These are phyloP conservation scores for Tuber borchii DNA, from an alignment of 495 filamentous ascomycete species.

Conservation along the genomic window DNA sequence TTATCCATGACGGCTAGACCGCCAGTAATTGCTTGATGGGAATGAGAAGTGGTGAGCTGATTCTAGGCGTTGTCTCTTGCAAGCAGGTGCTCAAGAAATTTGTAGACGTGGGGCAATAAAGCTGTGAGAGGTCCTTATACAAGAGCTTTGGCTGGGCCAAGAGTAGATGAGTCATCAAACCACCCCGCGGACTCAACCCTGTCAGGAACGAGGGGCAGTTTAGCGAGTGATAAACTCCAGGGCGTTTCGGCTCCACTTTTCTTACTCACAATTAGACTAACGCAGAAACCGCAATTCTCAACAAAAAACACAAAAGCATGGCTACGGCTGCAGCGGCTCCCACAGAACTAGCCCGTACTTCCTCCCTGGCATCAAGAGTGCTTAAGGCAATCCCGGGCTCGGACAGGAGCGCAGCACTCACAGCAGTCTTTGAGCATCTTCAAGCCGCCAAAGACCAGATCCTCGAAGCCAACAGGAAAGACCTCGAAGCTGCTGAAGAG, in stretches of 20 bases:
- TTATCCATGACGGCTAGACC: conserved; percentile 37
- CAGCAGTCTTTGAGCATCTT: conserved; percentile 68
- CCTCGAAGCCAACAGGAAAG: conserved; percentile 74
- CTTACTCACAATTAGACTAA: not conserved
- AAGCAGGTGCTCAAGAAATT: not conserved
- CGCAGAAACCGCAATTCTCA: not conserved
- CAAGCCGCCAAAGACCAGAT: conserved; percentile 62
- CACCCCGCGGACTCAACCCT: conserved; percentile 11
- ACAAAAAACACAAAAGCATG: conserved; percentile 9
- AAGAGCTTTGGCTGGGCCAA: conserved; percentile 26
- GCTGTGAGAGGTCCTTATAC: conserved; percentile 14
- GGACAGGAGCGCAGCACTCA: conserved; percentile 73
- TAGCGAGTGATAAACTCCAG: conserved; percentile 18
- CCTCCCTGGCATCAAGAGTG: conserved; percentile 35
- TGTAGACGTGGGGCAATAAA: conserved; percentile 24
- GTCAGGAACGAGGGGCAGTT: not conserved
- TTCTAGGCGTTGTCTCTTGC: conserved; percentile 7
- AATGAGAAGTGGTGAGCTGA: conserved; percentile 14
- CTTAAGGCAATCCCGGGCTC: conserved; percentile 41
- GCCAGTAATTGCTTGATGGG: conserved; percentile 17
- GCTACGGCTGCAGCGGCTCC: conserved; percentile 19
- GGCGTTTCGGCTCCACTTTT: conserved; percentile 1
- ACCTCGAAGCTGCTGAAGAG: conserved; percentile 64
- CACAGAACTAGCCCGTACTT: conserved; percentile 32
- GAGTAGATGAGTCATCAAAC: conserved; percentile 31